A percentile compares a stretch with the other conserved stretches of the same genome.
Evolutionary conservation across 306 rosid genomes (phyloP).

Genomic region (Acacia melanoxylon): DNA sequence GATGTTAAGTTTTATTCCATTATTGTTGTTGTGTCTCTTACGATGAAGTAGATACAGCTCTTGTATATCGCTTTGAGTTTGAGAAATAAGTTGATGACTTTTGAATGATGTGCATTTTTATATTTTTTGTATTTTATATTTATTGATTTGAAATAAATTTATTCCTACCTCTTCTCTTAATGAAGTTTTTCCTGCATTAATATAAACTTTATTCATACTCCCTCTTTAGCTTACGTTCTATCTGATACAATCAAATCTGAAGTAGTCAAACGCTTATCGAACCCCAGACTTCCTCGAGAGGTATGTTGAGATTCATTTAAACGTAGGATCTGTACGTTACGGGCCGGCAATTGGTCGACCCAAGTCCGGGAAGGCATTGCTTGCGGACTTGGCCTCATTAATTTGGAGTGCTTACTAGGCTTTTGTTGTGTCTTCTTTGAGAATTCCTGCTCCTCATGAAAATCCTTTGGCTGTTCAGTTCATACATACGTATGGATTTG

Average conservation of each 20-base stretch:
- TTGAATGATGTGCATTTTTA: background rate
- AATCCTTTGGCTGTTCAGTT: conserved; percentile 66
- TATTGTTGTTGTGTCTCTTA: conserved; percentile 19
- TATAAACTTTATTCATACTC: conserved; percentile 9
- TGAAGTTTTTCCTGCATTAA: too few species aligned
- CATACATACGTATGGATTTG: conserved; percentile 55
- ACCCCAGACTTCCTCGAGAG: conserved; percentile 60
- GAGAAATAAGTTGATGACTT: background rate
- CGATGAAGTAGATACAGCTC: background rate
- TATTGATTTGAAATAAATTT: conserved; percentile 30
- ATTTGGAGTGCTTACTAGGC: conserved; percentile 75
- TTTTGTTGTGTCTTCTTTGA: conserved; percentile 80
- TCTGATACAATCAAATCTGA: conserved; percentile 45
- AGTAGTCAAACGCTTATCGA: conserved; percentile 35
- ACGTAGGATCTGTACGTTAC: conserved; percentile 80
- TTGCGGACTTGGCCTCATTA: conserved; percentile 68
- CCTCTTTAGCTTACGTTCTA: conserved; percentile 50
- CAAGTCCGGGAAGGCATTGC: conserved; percentile 58
- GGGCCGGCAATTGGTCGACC: conserved; percentile 84
- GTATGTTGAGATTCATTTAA: conserved; percentile 74
- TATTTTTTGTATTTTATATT: background rate
- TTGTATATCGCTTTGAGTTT: background rate
- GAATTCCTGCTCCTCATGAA: conserved; percentile 78
- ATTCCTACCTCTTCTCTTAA: background rate
- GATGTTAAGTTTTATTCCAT: conserved; percentile 10